A percentile compares a stretch with the other conserved stretches of the same genome.
phyloP scores from a whole-genome alignment of 805 yeast genomes.

The Suhomyces prunicola region DNA sequence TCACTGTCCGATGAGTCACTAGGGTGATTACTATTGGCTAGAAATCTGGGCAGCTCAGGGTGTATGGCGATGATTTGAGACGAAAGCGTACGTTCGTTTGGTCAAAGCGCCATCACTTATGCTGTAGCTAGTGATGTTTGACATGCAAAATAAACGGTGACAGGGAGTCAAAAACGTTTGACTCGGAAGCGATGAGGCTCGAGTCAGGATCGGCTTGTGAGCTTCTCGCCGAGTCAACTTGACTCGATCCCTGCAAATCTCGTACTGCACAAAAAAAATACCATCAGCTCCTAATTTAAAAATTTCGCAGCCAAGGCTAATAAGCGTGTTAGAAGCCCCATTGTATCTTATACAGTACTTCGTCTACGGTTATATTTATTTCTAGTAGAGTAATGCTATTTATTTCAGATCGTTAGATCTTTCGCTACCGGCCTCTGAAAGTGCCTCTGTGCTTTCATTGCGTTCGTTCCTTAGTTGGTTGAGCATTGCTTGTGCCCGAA shows the following conservation, averaged over 20 bases:
- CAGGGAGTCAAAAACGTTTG: neutral
- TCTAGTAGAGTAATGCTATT: neutral
- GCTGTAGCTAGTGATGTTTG: neutral
- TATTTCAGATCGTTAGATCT: neutral
- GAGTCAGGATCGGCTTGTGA: neutral
- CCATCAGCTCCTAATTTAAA: neutral
- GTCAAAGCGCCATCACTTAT: neutral
- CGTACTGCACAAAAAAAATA: neutral
- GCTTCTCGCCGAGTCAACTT: neutral
- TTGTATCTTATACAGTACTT: no score
- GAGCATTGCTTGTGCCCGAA: constrained; percentile 42
- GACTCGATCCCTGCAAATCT: neutral
- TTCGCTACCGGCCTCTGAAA: neutral
- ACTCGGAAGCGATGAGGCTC: neutral
- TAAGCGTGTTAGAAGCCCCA: neutral
- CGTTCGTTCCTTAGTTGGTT: constrained; percentile 26
- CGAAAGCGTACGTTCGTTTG: neutral
- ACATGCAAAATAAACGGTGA: neutral
- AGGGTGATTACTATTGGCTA: neutral
- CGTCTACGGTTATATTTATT: neutral
- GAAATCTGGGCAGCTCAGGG: neutral
- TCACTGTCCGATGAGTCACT: constrained; percentile 4
- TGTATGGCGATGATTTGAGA: neutral
- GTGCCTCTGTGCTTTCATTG: constrained; percentile 1
- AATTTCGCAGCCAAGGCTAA: neutral